Conservation (phyloP, 768 basidiomycete species). For the Tricholoma matsutake region DNA sequence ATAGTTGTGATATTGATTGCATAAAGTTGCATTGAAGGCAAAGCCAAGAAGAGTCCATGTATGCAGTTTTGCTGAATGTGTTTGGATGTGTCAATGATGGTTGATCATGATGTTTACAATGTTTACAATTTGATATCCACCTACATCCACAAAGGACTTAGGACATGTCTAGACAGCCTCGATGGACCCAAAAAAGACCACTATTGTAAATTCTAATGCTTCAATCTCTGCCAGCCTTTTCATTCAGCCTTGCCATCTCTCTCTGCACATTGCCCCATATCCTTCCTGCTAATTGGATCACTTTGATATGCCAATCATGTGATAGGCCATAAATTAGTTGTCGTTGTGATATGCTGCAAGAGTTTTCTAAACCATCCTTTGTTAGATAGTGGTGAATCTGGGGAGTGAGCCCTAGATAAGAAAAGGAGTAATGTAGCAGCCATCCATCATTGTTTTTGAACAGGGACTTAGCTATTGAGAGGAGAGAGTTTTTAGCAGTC, state of each 20-base stretch:
- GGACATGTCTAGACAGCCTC: no score
- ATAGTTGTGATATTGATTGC: no score
- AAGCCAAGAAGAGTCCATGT: no score
- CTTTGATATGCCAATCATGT: background rate
- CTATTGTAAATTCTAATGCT: background rate
- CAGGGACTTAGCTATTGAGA: conserved; percentile 5
- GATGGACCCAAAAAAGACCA: no score
- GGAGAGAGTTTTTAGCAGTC: background rate
- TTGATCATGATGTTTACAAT: no score
- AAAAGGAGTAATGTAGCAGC: conserved; percentile 3
- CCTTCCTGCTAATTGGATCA: conserved; percentile 1
- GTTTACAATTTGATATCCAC: no score
- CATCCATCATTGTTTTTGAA: background rate
- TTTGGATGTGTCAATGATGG: no score
- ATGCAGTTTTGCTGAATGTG: no score
- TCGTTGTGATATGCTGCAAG: background rate
- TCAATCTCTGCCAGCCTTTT: background rate
- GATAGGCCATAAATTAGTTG: background rate
- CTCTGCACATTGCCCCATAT: conserved; percentile 6
- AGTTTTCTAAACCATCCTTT: background rate
- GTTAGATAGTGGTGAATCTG: background rate
- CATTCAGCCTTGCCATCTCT: background rate
- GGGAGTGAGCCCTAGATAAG: conserved; percentile 2
- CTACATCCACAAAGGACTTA: no score
- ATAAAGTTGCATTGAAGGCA: no score